phyloP scores from a whole-genome alignment of 129 eudicot genomes.

The Tagetes erecta region DNA sequence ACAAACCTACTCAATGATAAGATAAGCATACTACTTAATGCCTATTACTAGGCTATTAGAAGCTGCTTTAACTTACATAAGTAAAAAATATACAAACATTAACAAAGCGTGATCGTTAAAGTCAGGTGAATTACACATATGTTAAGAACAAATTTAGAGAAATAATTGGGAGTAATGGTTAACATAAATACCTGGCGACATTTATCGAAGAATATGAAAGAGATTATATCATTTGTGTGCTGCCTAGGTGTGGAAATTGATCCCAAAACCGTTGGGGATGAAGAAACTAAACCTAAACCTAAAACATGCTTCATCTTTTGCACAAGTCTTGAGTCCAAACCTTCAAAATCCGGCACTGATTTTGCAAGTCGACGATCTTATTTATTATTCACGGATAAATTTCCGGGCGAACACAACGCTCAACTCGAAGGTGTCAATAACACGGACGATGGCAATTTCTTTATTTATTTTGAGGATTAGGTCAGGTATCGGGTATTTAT shows the following conservation, averaged over 20 bases:
- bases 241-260: slow-evolving; percentile 22
- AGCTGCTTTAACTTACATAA: not conserved
- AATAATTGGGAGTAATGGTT: not conserved
- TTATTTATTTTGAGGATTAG: too few relatives aligned
- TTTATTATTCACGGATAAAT: too few relatives aligned
- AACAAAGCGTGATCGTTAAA: not conserved
- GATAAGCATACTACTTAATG: not conserved
- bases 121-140: not conserved
- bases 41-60: not conserved
- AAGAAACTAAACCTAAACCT: not conserved
- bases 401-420: too few relatives aligned
- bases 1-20: not conserved
- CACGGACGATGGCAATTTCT: too few relatives aligned
- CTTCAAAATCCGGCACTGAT: too few relatives aligned
- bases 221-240: slow-evolving; percentile 5
- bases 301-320: slow-evolving; percentile 28
- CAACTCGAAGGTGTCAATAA: too few relatives aligned
- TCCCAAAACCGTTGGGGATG: slow-evolving; percentile 26
- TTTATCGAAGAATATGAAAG: slow-evolving; percentile 30
- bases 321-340: slow-evolving; percentile 1
- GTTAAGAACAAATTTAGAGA: not conserved
- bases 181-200: slow-evolving; percentile 1
- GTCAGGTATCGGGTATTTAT: too few relatives aligned
- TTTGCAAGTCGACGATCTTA: too few relatives aligned
- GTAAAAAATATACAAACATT: not conserved